Base-by-base conservation (phyloP, 306 rosid genomes). In the Cucumis hystrix region DNA sequence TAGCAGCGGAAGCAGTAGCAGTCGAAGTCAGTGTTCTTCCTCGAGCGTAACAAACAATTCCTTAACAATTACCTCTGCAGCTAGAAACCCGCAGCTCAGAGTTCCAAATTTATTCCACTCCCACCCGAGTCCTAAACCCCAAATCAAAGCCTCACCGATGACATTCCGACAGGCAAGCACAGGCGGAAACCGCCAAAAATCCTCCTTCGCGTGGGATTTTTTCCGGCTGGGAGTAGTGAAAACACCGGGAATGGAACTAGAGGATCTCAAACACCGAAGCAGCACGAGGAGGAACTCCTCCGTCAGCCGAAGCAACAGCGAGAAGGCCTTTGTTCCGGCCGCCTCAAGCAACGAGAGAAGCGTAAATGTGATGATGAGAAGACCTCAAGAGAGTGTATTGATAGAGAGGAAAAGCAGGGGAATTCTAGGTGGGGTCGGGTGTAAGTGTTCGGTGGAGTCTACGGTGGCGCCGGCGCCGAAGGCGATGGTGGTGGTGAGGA, bases 61-160 rank as follows among this genome's bases (percentile, higher is more conserved):
- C 43, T 67, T 54, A 14, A 74, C 74, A 6, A 68, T 55, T 37
- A 66, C 73, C 74, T 41, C 74, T 35, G 80, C 65, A 40, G 43
- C 77, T 23, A 70, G 79, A 4, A 78, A 52, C 33, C 49, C 89
- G 17, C 85, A 77, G 84, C 85, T 82, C 23, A 79, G 57, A 64
- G 43, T 84, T 74, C 82, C 68, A 81, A 92, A 89, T 82, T 89
- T 89, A 30, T 91, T 95, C 77, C 89, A 84, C 58, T 74, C 91
- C 4, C 88, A 85, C 64, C 96, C 97, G n/a, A 95, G 97, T 30
- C 97, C 97, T 1, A 90, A 86, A 66, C 93, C 97, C 10, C 97
- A 92, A 16, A 60, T 87, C 83, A 86, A 82, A 66, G 20, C 21
- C 6, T 37, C 89, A 0, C 30, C 33, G 5, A 43, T 85, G 2